phyloP scores from a whole-genome alignment of 495 filamentous ascomycete genomes.

The Aspergillus incahuasiensis region DNA sequence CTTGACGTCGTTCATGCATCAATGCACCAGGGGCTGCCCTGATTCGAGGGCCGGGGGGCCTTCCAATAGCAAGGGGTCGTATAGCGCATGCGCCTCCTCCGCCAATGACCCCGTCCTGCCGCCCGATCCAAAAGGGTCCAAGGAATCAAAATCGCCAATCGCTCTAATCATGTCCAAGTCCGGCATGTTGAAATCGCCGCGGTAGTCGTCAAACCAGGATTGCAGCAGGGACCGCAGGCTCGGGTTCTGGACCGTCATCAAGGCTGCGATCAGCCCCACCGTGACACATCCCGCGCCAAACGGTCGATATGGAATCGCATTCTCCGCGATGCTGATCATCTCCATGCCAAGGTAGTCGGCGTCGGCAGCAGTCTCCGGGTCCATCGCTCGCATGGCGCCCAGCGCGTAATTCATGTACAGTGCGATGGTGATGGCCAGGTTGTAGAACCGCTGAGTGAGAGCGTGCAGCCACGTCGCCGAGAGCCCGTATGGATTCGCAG shows the following conservation, averaged over 20 bases:
- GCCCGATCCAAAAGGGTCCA: neutral
- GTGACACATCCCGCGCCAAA: conserved; percentile 32
- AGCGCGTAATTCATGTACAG: conserved; percentile 34
- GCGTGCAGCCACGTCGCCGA: conserved; percentile 17
- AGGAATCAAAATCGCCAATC: neutral
- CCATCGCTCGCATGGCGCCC: conserved; percentile 16
- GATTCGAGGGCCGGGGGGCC: neutral
- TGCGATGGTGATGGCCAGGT: conserved; percentile 26
- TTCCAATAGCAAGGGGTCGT: neutral
- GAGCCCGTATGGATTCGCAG: neutral
- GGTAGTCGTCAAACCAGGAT: conserved; percentile 23
- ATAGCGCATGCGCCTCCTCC: neutral
- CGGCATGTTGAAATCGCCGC: conserved; percentile 21
- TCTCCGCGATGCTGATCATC: conserved; percentile 25
- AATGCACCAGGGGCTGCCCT: neutral
- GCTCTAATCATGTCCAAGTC: neutral
- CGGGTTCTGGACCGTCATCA: conserved; percentile 23
- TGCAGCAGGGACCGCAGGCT: conserved; percentile 13
- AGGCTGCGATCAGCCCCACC: conserved; percentile 26
- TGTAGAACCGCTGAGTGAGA: conserved; percentile 33
- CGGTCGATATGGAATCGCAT: conserved; percentile 26
- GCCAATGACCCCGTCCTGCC: neutral
- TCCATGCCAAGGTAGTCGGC: conserved; percentile 24
- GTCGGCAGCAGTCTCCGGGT: conserved; percentile 15
- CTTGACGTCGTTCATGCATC: too few species aligned